A percentile compares a stretch with the other conserved stretches of the same genome.
Conservation (phyloP, 192 early-diverging fungal genomes). For the Umbelopsis ramanniana region DNA sequence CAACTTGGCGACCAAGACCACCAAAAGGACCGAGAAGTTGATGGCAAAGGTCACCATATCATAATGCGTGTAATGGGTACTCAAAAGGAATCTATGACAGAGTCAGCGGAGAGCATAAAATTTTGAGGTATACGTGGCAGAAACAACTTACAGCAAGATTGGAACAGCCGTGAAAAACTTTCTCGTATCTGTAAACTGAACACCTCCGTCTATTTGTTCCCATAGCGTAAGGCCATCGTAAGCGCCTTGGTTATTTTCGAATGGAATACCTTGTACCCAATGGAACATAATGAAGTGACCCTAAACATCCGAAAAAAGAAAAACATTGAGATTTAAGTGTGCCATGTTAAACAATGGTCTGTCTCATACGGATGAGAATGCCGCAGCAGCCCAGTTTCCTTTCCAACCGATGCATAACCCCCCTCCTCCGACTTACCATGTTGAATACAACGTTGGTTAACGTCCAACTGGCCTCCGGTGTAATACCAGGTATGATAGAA, state of each 20-base stretch:
- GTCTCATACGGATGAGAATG: no score
- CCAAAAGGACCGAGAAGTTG: constrained; percentile 83
- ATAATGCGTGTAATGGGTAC: constrained; percentile 97
- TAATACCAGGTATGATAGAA: constrained; percentile 87
- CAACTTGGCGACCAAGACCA: constrained; percentile 91
- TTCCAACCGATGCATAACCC: neutral
- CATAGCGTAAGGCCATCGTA: constrained; percentile 94
- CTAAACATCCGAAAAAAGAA: constrained; percentile 43
- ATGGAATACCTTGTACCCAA: constrained; percentile 95
- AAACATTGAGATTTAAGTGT: neutral
- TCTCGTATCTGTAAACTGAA: constrained; percentile 97
- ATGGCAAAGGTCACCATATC: constrained; percentile 88
- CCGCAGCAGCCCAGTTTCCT: neutral
- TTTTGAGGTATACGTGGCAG: constrained; percentile 12
- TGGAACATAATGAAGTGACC: constrained; percentile 98
- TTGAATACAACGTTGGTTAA: constrained; percentile 93
- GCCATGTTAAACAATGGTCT: neutral
- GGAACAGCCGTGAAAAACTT: constrained; percentile 97
- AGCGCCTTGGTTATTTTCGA: constrained; percentile 91
- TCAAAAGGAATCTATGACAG: constrained; percentile 77
- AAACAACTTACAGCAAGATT: constrained; percentile 83
- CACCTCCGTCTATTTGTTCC: constrained; percentile 99
- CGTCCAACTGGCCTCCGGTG: constrained; percentile 94
- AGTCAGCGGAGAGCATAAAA: neutral
- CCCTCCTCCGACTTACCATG: constrained; percentile 55